Evolutionary conservation across 164 flowering plant genomes (phyloP), one percentile per base, ranked within the genome.

Genomic region (Saururus chinensis): DNA sequence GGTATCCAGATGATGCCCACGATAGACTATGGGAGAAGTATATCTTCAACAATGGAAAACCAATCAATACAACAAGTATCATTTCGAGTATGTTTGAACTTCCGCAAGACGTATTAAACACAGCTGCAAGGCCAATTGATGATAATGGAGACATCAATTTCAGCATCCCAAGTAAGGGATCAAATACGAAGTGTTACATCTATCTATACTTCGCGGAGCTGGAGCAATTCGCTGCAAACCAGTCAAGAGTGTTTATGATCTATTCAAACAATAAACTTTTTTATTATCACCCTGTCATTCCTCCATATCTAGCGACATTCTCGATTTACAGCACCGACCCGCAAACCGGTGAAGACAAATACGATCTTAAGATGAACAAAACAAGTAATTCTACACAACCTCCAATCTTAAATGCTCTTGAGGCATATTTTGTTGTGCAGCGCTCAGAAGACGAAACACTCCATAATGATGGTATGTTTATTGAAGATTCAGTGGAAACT

Each of bases 321-420:
- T 60, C 76, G 1, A 23, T 70, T 0, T 71, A 51, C 63, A 56
- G 26, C 37, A 0, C 20, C 0, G 1, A 9, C 0, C 69, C 71
- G 0, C 2, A 4, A 14, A 21, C 17, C n/a, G n/a, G 26, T 9
- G n/a, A n/a, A n/a, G 8, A 60, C 17, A 4, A 40, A 56, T 55
- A 17, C 11, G 17, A n/a, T n/a, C n/a, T 77, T 62, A 62, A 67
- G 6, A 5, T 80, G 0, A 12, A 23, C 0, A 22, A 37, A 59
- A 72, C 81, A 0, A 62, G 11, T 4, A 56, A 60, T 0, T 73
- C 87, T n/a, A 69, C 71, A 12, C 79, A 65, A 49, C n/a, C n/a
- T n/a, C n/a, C n/a, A n/a, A n/a, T n/a, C n/a, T n/a, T 81, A 12
- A 77, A 79, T 64, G 82, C 82, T 12, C 4, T 77, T 4, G 87